These are phyloP conservation scores for Apiotrichum akiyoshidainum DNA, from an alignment of 1,284 basidiomycete genomes.

Conservation along the genomic window DNA sequence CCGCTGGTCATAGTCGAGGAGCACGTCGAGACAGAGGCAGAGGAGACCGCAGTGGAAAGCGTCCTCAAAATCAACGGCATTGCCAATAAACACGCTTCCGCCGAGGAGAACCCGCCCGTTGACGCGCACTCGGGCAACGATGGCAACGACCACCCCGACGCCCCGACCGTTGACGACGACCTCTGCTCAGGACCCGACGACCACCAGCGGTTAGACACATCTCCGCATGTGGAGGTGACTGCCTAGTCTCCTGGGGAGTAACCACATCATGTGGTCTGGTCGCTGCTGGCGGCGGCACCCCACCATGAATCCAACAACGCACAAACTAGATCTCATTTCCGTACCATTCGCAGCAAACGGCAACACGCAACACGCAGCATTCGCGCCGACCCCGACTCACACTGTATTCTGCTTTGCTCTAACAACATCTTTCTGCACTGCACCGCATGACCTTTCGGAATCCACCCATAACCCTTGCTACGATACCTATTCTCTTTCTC, in stretches of 20 bases:
- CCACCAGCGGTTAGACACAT: background rate
- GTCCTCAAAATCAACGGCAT: background rate
- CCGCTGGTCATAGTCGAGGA: background rate
- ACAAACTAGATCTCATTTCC: background rate
- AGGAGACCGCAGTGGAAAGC: background rate
- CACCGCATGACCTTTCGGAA: background rate
- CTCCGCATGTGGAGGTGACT: background rate
- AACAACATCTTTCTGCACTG: background rate
- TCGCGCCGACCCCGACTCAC: background rate
- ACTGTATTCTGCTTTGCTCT: background rate
- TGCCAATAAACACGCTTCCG: background rate
- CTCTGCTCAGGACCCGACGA: background rate
- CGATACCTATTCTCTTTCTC: background rate
- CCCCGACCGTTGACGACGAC: conserved; percentile 10
- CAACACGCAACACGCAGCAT: too few species aligned
- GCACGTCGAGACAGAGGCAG: background rate
- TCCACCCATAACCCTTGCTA: background rate
- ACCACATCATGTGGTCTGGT: background rate
- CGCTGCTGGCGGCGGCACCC: too few species aligned
- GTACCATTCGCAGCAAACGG: background rate
- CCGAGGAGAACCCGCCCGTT: background rate
- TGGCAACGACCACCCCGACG: background rate
- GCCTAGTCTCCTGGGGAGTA: background rate
- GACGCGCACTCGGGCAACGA: background rate
- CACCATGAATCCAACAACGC: background rate